Evolutionary conservation across 345 rosid species (phyloP).

Genomic region (Brassica carinata): DNA sequence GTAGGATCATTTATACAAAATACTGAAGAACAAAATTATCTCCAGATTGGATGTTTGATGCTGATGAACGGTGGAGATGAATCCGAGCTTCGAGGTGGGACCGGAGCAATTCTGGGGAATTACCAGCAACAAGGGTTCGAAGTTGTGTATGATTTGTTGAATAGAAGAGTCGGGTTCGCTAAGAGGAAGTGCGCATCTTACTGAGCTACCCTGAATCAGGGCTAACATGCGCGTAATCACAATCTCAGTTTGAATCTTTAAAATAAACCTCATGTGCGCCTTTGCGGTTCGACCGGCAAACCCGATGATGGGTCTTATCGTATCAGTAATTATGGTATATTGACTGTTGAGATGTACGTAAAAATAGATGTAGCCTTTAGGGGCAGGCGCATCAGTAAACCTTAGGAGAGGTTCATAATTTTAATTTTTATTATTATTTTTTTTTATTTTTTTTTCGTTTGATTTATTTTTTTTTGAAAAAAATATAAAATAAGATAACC

Average conservation of each 20-base stretch:
- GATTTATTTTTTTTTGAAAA: too few species aligned
- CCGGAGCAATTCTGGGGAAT: slow-evolving; percentile 79
- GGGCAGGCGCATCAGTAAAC: too few species aligned
- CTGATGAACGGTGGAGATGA: slow-evolving; percentile 94
- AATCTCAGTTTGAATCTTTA: background rate
- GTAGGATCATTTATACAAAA: too few species aligned
- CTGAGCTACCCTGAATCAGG: slow-evolving; percentile 67
- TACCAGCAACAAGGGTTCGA: slow-evolving; percentile 97
- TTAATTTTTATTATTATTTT: too few species aligned
- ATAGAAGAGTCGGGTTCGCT: slow-evolving; percentile 77
- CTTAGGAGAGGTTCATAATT: too few species aligned
- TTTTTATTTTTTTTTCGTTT: too few species aligned
- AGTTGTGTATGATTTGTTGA: slow-evolving; percentile 85
- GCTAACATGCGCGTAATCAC: slow-evolving; percentile 15
- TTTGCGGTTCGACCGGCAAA: background rate
- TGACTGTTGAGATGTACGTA: background rate
- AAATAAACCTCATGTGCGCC: background rate
- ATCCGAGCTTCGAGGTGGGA: slow-evolving; percentile 69
- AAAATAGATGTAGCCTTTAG: too few species aligned
- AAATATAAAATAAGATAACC: too few species aligned
- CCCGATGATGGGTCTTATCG: slow-evolving; percentile 5
- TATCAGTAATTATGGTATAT: background rate
- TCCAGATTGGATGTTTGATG: slow-evolving; percentile 72
- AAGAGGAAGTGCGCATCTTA: slow-evolving; percentile 80
- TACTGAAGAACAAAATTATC: too few species aligned